Conservation (phyloP, 2,329 filamentous ascomycete species). For the Claviceps africana region DNA sequence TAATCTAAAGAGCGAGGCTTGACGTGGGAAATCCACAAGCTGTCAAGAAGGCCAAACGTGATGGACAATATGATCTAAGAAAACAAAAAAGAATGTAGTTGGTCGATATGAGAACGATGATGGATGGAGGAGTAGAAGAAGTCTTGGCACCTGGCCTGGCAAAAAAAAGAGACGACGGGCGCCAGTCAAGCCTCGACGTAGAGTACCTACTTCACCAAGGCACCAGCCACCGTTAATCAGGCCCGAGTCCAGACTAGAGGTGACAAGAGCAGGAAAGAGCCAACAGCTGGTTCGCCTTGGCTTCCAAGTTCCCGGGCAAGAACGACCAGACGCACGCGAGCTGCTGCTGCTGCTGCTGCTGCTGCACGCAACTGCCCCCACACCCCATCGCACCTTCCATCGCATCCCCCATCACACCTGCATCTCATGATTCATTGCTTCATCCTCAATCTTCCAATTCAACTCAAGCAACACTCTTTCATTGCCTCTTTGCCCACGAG, state of each 20-base stretch:
- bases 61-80: slow-evolving; percentile 1
- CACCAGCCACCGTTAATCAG: background rate
- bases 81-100: slow-evolving; percentile 4
- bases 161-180: background rate
- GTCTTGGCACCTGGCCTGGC: background rate
- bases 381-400: background rate
- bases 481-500: background rate
- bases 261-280: background rate
- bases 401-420: background rate
- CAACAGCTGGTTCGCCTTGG: background rate
- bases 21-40: background rate
- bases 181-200: background rate
- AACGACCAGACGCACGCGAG: background rate
- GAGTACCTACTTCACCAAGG: background rate
- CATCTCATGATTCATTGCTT: background rate
- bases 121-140: background rate
- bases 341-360: background rate
- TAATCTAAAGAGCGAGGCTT: background rate
- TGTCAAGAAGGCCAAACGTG: background rate
- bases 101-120: background rate
- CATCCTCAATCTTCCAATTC: background rate
- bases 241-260: background rate
- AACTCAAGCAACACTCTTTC: background rate
- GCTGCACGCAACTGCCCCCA: background rate
- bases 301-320: background rate